A percentile compares a stretch with the other conserved stretches of the same genome.
Evolutionary conservation across 192 early-diverging fungal species (phyloP).

Genomic region (Dissophora ornata): DNA sequence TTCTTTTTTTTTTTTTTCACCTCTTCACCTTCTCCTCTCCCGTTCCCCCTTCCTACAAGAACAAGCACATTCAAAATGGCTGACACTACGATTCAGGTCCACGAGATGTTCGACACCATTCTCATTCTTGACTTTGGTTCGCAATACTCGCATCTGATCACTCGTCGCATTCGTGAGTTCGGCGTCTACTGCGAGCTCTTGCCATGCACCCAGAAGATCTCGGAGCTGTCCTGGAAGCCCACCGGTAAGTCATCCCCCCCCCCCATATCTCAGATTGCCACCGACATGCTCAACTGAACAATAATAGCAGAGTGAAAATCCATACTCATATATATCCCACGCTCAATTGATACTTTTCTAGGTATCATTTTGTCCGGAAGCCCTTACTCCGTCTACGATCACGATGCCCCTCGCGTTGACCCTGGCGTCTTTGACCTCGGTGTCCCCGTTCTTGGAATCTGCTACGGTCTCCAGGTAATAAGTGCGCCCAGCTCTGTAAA

Average conservation of each 20-base stretch:
- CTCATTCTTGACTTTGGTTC: constrained; percentile 99
- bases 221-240: constrained; percentile 94
- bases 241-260: constrained; percentile 78
- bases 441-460: constrained; percentile 96
- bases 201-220: constrained; percentile 96
- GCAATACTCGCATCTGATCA: constrained; percentile 98
- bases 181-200: constrained; percentile 99
- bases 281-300: no score
- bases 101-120: constrained; percentile 92
- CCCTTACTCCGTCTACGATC: constrained; percentile 97
- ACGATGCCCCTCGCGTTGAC: constrained; percentile 94
- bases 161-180: constrained; percentile 93
- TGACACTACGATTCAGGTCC: constrained; percentile 64
- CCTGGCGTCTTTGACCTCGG: constrained; percentile 87
- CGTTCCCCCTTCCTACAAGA: not conserved
- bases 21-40: constrained; percentile 9
- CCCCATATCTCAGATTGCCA: no score
- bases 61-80: constrained; percentile 33
- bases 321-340: no score
- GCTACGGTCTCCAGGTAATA: constrained; percentile 93
- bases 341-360: no score
- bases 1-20: constrained; percentile 31
- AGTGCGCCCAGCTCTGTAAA: not conserved
- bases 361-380: constrained; percentile 95
- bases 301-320: no score